Conservation (phyloP, 164 flowering plant genomes). For the Buxus sempervirens region DNA sequence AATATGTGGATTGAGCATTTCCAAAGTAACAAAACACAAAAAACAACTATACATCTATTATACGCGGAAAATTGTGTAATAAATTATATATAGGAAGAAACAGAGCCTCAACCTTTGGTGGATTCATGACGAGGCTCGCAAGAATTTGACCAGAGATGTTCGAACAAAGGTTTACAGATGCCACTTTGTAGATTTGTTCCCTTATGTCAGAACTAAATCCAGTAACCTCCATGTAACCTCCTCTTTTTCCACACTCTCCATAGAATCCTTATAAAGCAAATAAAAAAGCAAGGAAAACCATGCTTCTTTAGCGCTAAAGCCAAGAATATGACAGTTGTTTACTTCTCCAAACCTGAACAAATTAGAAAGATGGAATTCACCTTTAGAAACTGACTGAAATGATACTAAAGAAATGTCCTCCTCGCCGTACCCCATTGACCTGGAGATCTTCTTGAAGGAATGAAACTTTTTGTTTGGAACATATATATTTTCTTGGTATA, state of each 20-base stretch:
- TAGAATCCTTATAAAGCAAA: conserved; percentile 61
- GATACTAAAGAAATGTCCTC: conserved; percentile 79
- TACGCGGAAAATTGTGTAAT: no score
- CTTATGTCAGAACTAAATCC: conserved; percentile 76
- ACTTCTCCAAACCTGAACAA: not conserved
- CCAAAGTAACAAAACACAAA: no score
- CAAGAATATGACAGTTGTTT: not conserved
- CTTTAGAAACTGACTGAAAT: conserved; percentile 96
- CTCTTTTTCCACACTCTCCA: conserved; percentile 99
- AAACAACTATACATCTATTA: no score
- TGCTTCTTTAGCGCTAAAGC: not conserved
- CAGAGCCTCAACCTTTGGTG: conserved; percentile 68
- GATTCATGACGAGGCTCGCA: conserved; percentile 96
- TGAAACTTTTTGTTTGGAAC: conserved; percentile 85
- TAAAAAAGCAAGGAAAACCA: conserved; percentile 17
- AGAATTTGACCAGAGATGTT: conserved; percentile 97
- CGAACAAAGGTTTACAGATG: conserved; percentile 95
- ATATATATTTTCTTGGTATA: conserved; percentile 93
- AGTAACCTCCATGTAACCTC: conserved; percentile 99
- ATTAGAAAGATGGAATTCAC: conserved; percentile 13
- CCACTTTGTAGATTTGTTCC: conserved; percentile 95
- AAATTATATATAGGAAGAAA: not conserved
- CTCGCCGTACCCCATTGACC: conserved; percentile 92
- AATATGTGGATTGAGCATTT: no score
- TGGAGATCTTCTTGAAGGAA: conserved; percentile 88